phyloP scores from a whole-genome alignment of 345 rosid species.

The Anastatica hierochuntica region DNA sequence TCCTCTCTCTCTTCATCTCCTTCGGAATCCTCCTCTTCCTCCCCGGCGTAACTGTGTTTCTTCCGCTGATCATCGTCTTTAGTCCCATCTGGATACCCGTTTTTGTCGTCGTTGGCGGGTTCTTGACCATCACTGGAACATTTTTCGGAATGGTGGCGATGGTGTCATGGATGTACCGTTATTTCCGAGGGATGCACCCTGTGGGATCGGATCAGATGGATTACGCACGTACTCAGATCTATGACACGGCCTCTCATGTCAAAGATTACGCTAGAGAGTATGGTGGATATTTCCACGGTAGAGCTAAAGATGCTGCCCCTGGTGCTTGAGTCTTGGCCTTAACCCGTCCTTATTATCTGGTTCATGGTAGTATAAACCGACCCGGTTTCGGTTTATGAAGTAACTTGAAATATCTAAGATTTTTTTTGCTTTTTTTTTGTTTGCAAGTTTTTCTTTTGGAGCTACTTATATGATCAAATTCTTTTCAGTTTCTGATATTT shows the following conservation, averaged over 20 bases:
- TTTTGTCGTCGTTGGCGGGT: background rate
- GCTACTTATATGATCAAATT: too few relatives aligned
- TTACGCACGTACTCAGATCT: constrained; percentile 67
- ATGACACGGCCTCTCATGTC: constrained; percentile 73
- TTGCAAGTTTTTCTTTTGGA: too few relatives aligned
- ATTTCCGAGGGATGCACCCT: background rate
- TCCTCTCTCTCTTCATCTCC: constrained; percentile 49
- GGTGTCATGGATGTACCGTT: background rate
- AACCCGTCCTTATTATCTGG: background rate
- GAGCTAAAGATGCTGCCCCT: constrained; percentile 75
- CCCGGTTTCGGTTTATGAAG: too few relatives aligned
- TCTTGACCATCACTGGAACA: background rate
- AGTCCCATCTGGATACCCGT: background rate
- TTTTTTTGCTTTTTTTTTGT: too few relatives aligned
- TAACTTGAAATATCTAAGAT: too few relatives aligned
- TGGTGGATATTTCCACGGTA: constrained; percentile 77
- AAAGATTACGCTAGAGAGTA: constrained; percentile 86
- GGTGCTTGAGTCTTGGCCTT: constrained; percentile 2
- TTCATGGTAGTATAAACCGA: too few relatives aligned
- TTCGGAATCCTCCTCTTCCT: constrained; percentile 56
- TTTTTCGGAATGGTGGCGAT: background rate
- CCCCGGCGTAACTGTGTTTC: constrained; percentile 36
- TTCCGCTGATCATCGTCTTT: background rate
- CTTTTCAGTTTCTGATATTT: too few relatives aligned
- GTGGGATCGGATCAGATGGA: constrained; percentile 61